Percentiles rank a stretch among this genome's conserved stretches.
phyloP scores from a whole-genome alignment of 176 grass and related monocot genomes.

The Musa acuminata region DNA sequence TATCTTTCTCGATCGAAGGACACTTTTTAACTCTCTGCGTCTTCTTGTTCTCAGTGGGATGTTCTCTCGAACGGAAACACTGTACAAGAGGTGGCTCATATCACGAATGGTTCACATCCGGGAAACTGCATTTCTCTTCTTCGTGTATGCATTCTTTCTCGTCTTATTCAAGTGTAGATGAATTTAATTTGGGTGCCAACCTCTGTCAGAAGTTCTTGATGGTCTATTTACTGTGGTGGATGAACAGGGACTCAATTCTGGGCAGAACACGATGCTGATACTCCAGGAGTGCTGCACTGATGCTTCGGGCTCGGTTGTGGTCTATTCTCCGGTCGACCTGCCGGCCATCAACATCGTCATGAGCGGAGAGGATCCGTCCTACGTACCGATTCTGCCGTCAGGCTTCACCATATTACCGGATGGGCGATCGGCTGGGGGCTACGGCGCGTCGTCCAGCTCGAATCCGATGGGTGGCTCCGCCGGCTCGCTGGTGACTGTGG shows the following conservation, averaged over 20 bases:
- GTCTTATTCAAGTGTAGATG: too few species aligned
- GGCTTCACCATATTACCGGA: slow-evolving; percentile 62
- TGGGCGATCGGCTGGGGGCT: slow-evolving; percentile 27
- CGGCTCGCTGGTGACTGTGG: slow-evolving; percentile 54
- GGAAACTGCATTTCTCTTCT: slow-evolving; percentile 88
- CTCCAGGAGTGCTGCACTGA: slow-evolving; percentile 94
- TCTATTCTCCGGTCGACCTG: slow-evolving; percentile 68
- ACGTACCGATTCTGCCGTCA: slow-evolving; percentile 26
- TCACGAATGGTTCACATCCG: slow-evolving; percentile 55
- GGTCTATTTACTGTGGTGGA: background rate
- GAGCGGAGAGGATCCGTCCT: slow-evolving; percentile 58
- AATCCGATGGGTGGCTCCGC: slow-evolving; percentile 8
- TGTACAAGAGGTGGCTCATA: slow-evolving; percentile 66
- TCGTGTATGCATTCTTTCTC: slow-evolving; percentile 31
- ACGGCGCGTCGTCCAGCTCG: slow-evolving; percentile 28
- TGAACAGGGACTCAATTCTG: slow-evolving; percentile 39
- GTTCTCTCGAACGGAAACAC: slow-evolving; percentile 56
- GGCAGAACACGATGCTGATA: slow-evolving; percentile 72
- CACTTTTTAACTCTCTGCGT: background rate
- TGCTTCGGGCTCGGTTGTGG: slow-evolving; percentile 52
- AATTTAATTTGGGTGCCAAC: background rate
- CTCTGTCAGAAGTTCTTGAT: background rate
- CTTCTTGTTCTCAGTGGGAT: slow-evolving; percentile 66
- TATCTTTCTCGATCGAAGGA: too few species aligned
- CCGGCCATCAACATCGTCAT: slow-evolving; percentile 66